Evolutionary conservation across 1,284 basidiomycete genomes (phyloP), one percentile per base, ranked within the genome.

Genomic region (Cryptococcus depauperatus): DNA sequence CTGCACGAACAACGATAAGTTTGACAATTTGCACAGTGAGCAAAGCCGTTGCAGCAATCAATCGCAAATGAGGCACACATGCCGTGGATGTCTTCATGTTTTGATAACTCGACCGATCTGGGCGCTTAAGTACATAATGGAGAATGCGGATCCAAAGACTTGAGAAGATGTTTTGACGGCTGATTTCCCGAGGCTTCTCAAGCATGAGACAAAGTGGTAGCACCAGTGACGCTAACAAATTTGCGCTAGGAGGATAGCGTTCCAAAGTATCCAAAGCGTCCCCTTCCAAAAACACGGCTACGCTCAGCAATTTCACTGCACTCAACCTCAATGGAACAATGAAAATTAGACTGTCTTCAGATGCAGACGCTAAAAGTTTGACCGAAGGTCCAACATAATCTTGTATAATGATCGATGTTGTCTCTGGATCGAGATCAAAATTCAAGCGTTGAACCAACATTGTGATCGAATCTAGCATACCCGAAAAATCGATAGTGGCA

Each of bases 21-120:
- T 87, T 87, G 56, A 87, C 66, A 16, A 83, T 75, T 61, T 86
- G 84, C 7, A 86, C 57, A 0, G 78, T 75, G 1, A 80, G 71
- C 28, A 79, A 69, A 23, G 48, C 28, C 2, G 37, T 48, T 5
- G 62, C 56, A 4, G 59, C 56, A 11, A 46, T 41, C n/a, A 46
- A 19, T 1, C 41, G 44, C 3, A 44, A 26, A 21, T 41, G 39
- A 25, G 16, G 27, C 4, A 41, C 26, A 23, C 18, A 11, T n/a
- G 23, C 26, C 27, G 28, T 22, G 19, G 32, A 35, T 25, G 41
- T 22, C 35, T 35, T 32, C 27, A 9, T 8, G 14, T 11, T 41
- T 19, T 28, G 26, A 28, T n/a, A 19, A 46, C 46, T 38, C 45
- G 46, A 13, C 51, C 54, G 27, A 54, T 60, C 33, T 74, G 74